These are phyloP conservation scores for Daucus carota DNA, from an alignment of 129 eudicot species.

Conservation along the genomic window DH1_v3.0 NC_030381.2:27981001-27981500, in stretches of 20 bases:
- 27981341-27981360: background rate
- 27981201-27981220: constrained; percentile 1
- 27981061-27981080: too few species aligned
- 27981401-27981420: too few species aligned
- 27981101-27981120: too few species aligned
- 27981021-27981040: too few species aligned
- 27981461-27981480: background rate
- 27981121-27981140: too few species aligned
- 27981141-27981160: too few species aligned
- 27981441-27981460: background rate
- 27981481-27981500: background rate
- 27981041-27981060: too few species aligned
- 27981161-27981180: background rate
- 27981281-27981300: constrained; percentile 3
- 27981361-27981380: constrained; percentile 6
- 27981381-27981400: background rate
- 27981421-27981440: background rate
- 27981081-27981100: too few species aligned
- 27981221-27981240: background rate
- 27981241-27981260: too few species aligned
- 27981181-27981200: background rate
- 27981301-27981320: background rate
- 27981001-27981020: too few species aligned
- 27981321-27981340: background rate
- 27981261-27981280: constrained; percentile 1